Conservation (phyloP, 768 basidiomycete genomes). For the Boletus insuetus region DNA sequence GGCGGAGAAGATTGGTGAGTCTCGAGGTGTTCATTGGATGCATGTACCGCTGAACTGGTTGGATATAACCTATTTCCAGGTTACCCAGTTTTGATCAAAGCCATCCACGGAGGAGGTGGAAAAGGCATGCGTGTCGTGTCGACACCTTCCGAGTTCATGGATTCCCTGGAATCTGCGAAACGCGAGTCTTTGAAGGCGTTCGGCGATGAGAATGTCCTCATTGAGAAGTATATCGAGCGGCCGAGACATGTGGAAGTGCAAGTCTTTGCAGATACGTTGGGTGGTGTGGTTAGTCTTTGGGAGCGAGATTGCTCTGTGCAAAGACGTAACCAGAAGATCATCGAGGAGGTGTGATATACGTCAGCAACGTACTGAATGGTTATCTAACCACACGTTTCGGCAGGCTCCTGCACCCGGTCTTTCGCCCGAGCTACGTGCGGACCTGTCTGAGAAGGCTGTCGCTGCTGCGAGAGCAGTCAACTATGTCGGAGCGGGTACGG, state of each 20-base stretch:
- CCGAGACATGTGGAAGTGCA: constrained; percentile 95
- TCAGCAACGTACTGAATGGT: not conserved
- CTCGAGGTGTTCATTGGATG: not conserved
- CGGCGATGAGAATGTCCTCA: constrained; percentile 79
- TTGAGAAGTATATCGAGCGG: constrained; percentile 85
- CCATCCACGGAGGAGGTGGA: constrained; percentile 93
- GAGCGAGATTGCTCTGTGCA: constrained; percentile 93
- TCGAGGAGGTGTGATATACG: constrained; percentile 63
- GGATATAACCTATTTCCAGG: constrained; percentile 38
- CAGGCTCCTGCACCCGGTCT: constrained; percentile 92
- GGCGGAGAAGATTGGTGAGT: constrained; percentile 65
- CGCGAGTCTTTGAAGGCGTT: constrained; percentile 88
- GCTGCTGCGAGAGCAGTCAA: constrained; percentile 91
- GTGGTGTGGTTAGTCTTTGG: constrained; percentile 91
- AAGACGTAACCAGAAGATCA: constrained; percentile 92
- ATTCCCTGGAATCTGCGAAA: constrained; percentile 82
- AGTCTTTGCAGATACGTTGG: constrained; percentile 81
- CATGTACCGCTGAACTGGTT: not conserved
- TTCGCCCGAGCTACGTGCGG: constrained; percentile 70
- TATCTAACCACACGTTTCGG: not conserved
- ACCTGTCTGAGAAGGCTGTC: constrained; percentile 82
- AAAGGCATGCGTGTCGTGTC: constrained; percentile 91
- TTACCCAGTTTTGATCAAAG: constrained; percentile 93
- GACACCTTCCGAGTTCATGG: constrained; percentile 65
- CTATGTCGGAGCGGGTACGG: constrained; percentile 89